Base-by-base conservation (phyloP, 73 alveolate genomes). In the Symbiodinium natans region DNA sequence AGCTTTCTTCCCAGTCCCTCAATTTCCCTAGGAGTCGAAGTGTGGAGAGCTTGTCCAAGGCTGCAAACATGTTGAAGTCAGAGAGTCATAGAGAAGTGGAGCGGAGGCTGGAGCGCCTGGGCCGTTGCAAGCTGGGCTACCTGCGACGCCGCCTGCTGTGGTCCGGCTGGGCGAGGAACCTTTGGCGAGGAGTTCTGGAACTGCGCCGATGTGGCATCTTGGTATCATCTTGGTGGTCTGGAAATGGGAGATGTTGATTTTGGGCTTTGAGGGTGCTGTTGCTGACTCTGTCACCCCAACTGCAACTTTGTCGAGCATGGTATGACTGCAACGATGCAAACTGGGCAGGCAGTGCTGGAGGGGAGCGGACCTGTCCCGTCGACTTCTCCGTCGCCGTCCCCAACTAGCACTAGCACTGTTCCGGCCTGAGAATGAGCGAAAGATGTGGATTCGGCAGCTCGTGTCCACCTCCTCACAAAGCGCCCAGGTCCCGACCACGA, bases 171-270 rank as follows among this genome's bases (percentile, higher is more conserved):
- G 31, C 86, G 86, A 29, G 86, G 82, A 25, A 68, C 36, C 86
- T 77, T 77, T 48, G 86, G 86, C 31, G 86, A 77, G 86, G 86
- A 77, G 86, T 77, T 77, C 86, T 77, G 86, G 86, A 77, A 77
- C 27, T 77, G 86, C 27, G 86, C 86, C 48, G 86, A 77, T n/a
- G 46, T 77, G 48, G 86, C 86, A n/a, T n/a, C 82, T 68, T 68
- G 82, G 52, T 31, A 31, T 36, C 27, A n/a, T n/a, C n/a, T n/a
- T n/a, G n/a, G n/a, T n/a, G n/a, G n/a, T n/a, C n/a, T n/a, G 63
- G 23, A 48, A 48, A 8, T 48, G 63, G 63, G 23, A 17, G 8
- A 10, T 10, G 63, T 48, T 48, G 63, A 17, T 48, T 48, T 48
- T 48, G 8, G 63, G 63, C 23, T 48, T 48, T 48, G 63, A 48